These are phyloP conservation scores for Phytophthora chlamydospora DNA, from an alignment of 352 stramenopile species.

Conservation along the genomic window DNA sequence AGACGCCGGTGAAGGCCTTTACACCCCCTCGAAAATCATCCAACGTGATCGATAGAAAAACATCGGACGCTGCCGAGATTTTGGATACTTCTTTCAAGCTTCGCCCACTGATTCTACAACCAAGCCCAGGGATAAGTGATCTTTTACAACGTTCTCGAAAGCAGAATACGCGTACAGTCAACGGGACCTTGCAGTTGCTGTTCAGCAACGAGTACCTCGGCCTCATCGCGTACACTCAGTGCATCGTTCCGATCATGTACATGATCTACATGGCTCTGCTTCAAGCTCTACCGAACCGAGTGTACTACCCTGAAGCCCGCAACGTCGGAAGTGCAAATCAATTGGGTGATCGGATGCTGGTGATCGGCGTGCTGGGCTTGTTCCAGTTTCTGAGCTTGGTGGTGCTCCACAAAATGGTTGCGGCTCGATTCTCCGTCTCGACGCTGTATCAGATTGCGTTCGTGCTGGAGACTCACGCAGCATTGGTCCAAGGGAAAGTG, in stretches of 20 bases:
- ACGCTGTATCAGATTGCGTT: conserved; percentile 43
- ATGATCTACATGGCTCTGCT: conserved; percentile 20
- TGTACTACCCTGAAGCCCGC: conserved; percentile 12
- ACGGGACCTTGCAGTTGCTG: conserved; percentile 29
- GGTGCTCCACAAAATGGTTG: conserved; percentile 8
- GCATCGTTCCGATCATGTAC: conserved; percentile 32
- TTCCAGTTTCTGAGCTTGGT: conserved; percentile 22
- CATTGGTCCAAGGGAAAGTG: conserved; percentile 39
- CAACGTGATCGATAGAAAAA: too few relatives aligned
- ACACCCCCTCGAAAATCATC: background rate
- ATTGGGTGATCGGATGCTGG: conserved; percentile 7
- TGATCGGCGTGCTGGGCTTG: conserved; percentile 8
- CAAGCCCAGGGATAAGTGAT: background rate
- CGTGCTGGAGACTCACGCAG: conserved; percentile 39
- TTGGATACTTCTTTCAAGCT: background rate
- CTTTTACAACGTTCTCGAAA: background rate
- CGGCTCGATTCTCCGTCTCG: conserved; percentile 16
- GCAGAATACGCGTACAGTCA: conserved; percentile 19
- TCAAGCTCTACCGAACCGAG: conserved; percentile 16
- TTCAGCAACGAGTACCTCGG: conserved; percentile 38
- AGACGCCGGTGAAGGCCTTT: background rate
- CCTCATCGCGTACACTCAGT: conserved; percentile 29
- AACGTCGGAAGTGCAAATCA: background rate
- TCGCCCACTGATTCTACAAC: background rate
- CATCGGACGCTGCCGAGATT: background rate